These are phyloP conservation scores for Euclidium syriacum DNA, from an alignment of 345 rosid genomes.

Conservation along the genomic window DNA sequence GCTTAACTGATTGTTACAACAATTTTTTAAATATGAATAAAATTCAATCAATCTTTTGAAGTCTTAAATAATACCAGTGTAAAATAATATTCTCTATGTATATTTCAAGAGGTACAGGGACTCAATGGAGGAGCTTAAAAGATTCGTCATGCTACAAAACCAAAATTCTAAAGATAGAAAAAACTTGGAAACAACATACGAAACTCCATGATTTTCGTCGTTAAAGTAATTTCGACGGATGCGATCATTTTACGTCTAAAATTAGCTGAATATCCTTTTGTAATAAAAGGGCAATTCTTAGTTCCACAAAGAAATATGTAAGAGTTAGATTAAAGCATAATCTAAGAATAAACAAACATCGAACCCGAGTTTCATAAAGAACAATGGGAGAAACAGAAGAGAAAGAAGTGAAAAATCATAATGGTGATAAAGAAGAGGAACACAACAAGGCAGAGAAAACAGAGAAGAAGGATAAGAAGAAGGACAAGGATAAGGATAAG, in stretches of 20 bases:
- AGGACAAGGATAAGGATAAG: slow-evolving; percentile 37
- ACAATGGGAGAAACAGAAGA: slow-evolving; percentile 37
- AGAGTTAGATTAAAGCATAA: not conserved
- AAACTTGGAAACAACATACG: not conserved
- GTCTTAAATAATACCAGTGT: not conserved
- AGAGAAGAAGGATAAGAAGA: slow-evolving; percentile 30
- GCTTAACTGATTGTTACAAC: not conserved
- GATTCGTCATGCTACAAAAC: slow-evolving; percentile 1
- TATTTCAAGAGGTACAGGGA: not conserved
- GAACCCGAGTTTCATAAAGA: slow-evolving; percentile 3
- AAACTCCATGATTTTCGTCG: slow-evolving; percentile 17
- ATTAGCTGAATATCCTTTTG: not conserved
- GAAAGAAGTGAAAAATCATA: slow-evolving; percentile 31
- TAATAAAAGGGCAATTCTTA: slow-evolving; percentile 12
- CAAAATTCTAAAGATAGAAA: slow-evolving; percentile 12
- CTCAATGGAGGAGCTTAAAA: slow-evolving; percentile 7
- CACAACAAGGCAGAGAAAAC: slow-evolving; percentile 23
- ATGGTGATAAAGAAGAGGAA: slow-evolving; percentile 24
- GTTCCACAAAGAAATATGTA: slow-evolving; percentile 1
- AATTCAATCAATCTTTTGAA: too few species aligned
- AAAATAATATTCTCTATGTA: too few species aligned
- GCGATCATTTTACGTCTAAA: not conserved
- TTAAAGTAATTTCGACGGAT: slow-evolving; percentile 10
- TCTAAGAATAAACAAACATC: not conserved
- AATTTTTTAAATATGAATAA: not conserved